These are phyloP conservation scores for Phylloporus sp. DNA, from an alignment of 768 basidiomycete genomes.

Conservation along the genomic window DNA sequence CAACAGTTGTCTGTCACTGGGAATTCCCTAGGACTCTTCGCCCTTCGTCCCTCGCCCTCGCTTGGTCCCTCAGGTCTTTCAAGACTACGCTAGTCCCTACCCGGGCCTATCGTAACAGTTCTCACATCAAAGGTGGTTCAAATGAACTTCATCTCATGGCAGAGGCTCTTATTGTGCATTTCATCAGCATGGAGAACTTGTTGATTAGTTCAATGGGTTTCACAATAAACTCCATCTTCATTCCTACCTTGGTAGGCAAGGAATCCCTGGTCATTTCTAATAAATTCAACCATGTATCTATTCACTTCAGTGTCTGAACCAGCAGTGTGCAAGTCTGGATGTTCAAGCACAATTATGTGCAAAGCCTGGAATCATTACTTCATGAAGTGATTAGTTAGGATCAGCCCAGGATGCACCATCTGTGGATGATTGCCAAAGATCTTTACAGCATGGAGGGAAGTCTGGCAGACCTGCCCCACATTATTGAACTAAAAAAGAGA, in stretches of 20 bases:
- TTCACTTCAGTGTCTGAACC: conserved; percentile 86
- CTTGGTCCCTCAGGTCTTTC: too few species aligned
- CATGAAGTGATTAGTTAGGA: conserved; percentile 94
- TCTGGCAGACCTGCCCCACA: conserved; percentile 72
- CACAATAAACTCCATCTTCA: conserved; percentile 88
- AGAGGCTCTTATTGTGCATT: conserved; percentile 85
- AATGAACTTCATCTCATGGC: conserved; percentile 75
- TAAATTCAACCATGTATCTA: conserved; percentile 93
- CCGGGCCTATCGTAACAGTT: too few species aligned
- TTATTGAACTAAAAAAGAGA: conserved; percentile 84
- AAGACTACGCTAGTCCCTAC: too few species aligned
- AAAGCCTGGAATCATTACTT: conserved; percentile 70
- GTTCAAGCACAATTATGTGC: conserved; percentile 98
- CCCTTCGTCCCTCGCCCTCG: too few species aligned
- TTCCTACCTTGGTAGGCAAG: conserved; percentile 86
- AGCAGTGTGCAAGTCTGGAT: conserved; percentile 84
- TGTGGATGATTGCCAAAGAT: conserved; percentile 98
- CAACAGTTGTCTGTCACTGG: too few species aligned
- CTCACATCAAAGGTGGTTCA: conserved; percentile 81
- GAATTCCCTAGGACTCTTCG: too few species aligned
- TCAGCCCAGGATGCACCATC: conserved; percentile 95
- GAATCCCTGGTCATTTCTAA: conserved; percentile 95
- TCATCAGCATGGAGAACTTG: conserved; percentile 86
- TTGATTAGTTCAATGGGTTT: conserved; percentile 95
- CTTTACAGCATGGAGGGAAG: conserved; percentile 99